Percentiles rank a stretch among this genome's conserved stretches.
Conservation (phyloP, 768 basidiomycete genomes). For the Clathrus columnatus region DNA sequence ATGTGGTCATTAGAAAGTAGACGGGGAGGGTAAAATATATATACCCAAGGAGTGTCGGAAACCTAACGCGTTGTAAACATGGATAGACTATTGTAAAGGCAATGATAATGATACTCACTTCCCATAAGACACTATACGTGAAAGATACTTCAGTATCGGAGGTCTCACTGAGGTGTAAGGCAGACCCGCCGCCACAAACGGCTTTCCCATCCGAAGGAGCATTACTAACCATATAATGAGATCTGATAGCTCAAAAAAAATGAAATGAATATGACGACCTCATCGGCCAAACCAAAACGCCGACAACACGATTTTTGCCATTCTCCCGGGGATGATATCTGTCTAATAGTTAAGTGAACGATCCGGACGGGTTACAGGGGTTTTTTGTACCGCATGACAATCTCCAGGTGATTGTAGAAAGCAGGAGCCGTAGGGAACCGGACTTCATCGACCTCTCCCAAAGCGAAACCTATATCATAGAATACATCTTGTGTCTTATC, state of each 20-base stretch:
- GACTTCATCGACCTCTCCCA: conserved; percentile 65
- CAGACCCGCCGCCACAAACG: conserved; percentile 42
- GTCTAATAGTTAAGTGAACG: conserved; percentile 12
- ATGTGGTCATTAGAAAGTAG: conserved; percentile 11
- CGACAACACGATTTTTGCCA: conserved; percentile 78
- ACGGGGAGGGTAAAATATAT: conserved; percentile 5
- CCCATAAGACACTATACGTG: conserved; percentile 84
- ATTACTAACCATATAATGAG: conserved; percentile 33
- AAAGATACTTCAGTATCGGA: conserved; percentile 60
- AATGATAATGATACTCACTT: conserved; percentile 37
- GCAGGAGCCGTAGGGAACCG: conserved; percentile 50
- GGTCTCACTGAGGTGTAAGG: conserved; percentile 55
- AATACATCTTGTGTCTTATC: conserved; percentile 72
- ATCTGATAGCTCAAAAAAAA: not conserved
- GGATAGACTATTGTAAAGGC: not conserved
- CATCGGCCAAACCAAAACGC: conserved; percentile 77
- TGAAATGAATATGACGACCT: conserved; percentile 26
- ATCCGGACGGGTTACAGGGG: not conserved
- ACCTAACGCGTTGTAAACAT: conserved; percentile 33
- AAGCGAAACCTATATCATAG: conserved; percentile 89
- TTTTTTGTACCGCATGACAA: conserved; percentile 37
- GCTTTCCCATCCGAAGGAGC: conserved; percentile 47
- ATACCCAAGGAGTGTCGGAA: conserved; percentile 80
- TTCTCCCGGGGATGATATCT: conserved; percentile 76
- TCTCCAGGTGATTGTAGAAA: conserved; percentile 90